Evolutionary conservation across 139 green algal species (phyloP), one percentile per base, ranked within the genome.

Genomic region (Zygnema cylindricum): DNA sequence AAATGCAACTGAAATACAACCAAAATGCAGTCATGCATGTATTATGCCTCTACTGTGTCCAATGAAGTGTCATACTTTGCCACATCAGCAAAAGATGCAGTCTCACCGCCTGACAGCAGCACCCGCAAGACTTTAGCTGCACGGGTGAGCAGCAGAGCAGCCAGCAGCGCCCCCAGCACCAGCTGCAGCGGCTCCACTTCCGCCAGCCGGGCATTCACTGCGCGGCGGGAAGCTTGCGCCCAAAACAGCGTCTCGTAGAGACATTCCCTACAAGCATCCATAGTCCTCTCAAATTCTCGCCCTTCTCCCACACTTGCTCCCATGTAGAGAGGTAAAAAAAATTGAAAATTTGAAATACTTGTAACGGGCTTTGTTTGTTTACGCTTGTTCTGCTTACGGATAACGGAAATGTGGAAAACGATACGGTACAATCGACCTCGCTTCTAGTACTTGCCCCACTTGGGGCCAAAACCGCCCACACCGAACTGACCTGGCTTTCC

Each of bases 101-200:
- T n/a, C n/a, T n/a, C n/a, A 69, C 71, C 41, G 71, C 71, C 38
- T 38, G 25, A 21, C n/a, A 36, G 76, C 76, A 36, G n/a, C 76
- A 1, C 76, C 76, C 76, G 76, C 76, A 35, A 83, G 25, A 35
- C 49, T 32, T 35, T 33, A n/a, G n/a, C 69, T 32, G 43, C 49
- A 75, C n/a, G 41, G n/a, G n/a, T 35, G 41, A 32, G 41, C 25
- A 83, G 41, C 76, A 83, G 41, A 32, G 76, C 76, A n/a, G 76
- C 76, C 33, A 83, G 76, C n/a, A 36, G n/a, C n/a, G 76, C n/a
- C n/a, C 2, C 76, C n/a, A 83, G 41, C n/a, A 36, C 41, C n/a
- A 83, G 76, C 76, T 83, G 76, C 33, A 83, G 76, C 76, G 76
- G 76, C 76, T 83, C 76, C 41, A 83, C 2, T 36, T 16, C n/a